These are phyloP conservation scores for Verruconis gallopava DNA, from an alignment of 2,329 filamentous ascomycete species.

Conservation along the genomic window DNA sequence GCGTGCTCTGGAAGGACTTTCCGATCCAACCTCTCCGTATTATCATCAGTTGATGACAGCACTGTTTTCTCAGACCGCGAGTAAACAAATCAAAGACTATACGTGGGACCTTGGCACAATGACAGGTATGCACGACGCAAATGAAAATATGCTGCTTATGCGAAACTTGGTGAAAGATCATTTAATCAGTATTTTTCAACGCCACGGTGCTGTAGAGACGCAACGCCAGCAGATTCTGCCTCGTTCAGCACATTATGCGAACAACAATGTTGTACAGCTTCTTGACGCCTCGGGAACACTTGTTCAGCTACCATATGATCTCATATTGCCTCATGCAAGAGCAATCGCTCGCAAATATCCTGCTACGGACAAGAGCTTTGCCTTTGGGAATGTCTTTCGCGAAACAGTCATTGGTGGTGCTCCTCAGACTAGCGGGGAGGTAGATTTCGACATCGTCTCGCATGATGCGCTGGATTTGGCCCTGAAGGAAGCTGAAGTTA, in stretches of 20 bases:
- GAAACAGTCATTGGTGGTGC: slow-evolving; percentile 68
- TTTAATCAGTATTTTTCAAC: slow-evolving; percentile 65
- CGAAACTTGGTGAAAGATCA: slow-evolving; percentile 62
- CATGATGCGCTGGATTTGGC: slow-evolving; percentile 68
- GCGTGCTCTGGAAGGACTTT: slow-evolving; percentile 66
- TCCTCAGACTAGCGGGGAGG: slow-evolving; percentile 71
- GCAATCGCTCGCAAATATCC: slow-evolving; percentile 60
- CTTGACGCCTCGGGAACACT: slow-evolving; percentile 77
- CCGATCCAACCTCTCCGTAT: slow-evolving; percentile 73
- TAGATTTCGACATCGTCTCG: slow-evolving; percentile 94
- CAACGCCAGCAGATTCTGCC: slow-evolving; percentile 68
- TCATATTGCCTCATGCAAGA: slow-evolving; percentile 79
- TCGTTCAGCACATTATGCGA: slow-evolving; percentile 62
- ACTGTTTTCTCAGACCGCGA: slow-evolving; percentile 58
- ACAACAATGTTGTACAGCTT: slow-evolving; percentile 58
- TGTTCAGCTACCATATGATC: slow-evolving; percentile 84
- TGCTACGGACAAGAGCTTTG: slow-evolving; percentile 62
- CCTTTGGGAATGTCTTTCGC: slow-evolving; percentile 79
- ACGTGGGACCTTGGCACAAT: slow-evolving; percentile 33
- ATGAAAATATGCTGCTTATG: slow-evolving; percentile 48
- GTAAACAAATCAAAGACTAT: slow-evolving; percentile 64
- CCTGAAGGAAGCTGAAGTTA: slow-evolving; percentile 80
- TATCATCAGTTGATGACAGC: slow-evolving; percentile 83
- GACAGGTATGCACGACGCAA: slow-evolving; percentile 19
- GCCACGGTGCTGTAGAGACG: slow-evolving; percentile 78